phyloP scores from a whole-genome alignment of 2,329 filamentous ascomycete species.

The Sporothrix humicola region DNA sequence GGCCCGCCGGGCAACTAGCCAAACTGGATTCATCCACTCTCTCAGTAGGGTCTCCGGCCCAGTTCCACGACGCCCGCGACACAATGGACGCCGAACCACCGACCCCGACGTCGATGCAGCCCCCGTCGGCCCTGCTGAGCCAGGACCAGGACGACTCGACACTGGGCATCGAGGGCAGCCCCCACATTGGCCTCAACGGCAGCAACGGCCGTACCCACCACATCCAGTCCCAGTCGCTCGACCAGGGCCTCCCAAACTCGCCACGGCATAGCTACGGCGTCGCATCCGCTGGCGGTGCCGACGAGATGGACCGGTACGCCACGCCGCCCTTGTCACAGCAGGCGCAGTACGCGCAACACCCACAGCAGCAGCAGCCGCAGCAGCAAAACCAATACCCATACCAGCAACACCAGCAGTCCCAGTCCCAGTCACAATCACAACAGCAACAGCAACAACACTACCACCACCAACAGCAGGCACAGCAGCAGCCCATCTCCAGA shows the following conservation, averaged over 20 bases:
- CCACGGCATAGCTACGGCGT: conserved; percentile 43
- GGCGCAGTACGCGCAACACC: conserved; percentile 36
- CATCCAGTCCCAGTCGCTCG: conserved; percentile 56
- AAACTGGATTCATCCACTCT: conserved; percentile 60
- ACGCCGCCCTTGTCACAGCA: conserved; percentile 35
- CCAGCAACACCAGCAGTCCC: conserved; percentile 33
- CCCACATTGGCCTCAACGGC: conserved; percentile 45
- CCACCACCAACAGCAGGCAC: conserved; percentile 49
- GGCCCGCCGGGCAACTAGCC: conserved; percentile 23
- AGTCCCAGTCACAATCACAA: conserved; percentile 34
- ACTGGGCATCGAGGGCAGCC: conserved; percentile 56
- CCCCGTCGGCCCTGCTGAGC: conserved; percentile 37
- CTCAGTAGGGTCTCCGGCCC: conserved; percentile 56
- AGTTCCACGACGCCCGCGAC: conserved; percentile 58
- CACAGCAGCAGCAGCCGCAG: conserved; percentile 29
- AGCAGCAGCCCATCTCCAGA: conserved; percentile 56
- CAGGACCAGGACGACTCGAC: conserved; percentile 56
- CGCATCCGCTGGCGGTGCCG: conserved; percentile 36
- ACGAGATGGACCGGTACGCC: conserved; percentile 43
- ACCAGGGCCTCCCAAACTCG: conserved; percentile 53
- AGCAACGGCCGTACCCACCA: conserved; percentile 47
- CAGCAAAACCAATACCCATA: conserved; percentile 32
- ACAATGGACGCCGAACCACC: conserved; percentile 57
- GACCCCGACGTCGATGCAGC: conserved; percentile 26
- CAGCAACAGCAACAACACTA: conserved; percentile 31